phyloP scores from a whole-genome alignment of 1,284 basidiomycete species.

The Ceratobasidium sp. region DNA sequence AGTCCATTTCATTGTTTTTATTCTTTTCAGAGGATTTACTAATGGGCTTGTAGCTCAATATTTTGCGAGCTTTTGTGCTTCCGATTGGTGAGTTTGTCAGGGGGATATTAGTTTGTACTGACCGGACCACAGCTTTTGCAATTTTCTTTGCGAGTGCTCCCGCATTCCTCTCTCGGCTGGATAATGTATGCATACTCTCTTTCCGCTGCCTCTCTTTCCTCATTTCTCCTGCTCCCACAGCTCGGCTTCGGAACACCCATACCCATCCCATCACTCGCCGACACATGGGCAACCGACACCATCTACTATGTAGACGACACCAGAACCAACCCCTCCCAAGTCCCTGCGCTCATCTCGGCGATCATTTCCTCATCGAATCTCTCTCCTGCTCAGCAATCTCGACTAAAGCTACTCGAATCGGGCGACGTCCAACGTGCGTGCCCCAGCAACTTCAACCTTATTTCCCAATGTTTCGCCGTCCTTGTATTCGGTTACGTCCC shows the following conservation, averaged over 20 bases:
- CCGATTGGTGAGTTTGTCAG: too few relatives aligned
- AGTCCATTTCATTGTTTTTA: slow-evolving; percentile 56
- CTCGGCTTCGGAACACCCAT: slow-evolving; percentile 71
- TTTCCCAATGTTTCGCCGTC: slow-evolving; percentile 77
- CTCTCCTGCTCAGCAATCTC: slow-evolving; percentile 58
- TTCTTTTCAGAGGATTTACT: slow-evolving; percentile 45
- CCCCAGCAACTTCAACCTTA: slow-evolving; percentile 76
- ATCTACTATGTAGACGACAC: slow-evolving; percentile 74
- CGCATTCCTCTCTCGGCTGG: slow-evolving; percentile 65
- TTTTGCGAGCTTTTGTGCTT: too few relatives aligned
- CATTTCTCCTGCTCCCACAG: slow-evolving; percentile 54
- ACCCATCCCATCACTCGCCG: slow-evolving; percentile 62
- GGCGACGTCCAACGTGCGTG: slow-evolving; percentile 66
- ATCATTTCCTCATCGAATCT: slow-evolving; percentile 62
- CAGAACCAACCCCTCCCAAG: slow-evolving; percentile 62
- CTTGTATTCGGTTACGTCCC: slow-evolving; percentile 74
- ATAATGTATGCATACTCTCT: slow-evolving; percentile 60
- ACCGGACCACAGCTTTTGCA: slow-evolving; percentile 46
- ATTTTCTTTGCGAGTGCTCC: slow-evolving; percentile 58
- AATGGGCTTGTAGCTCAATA: slow-evolving; percentile 62
- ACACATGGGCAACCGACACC: slow-evolving; percentile 64
- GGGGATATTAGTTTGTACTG: slow-evolving; percentile 59
- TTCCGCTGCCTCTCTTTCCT: slow-evolving; percentile 53
- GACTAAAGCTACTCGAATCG: slow-evolving; percentile 62
- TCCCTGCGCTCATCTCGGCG: slow-evolving; percentile 67